These are phyloP conservation scores for Claviceps africana DNA, from an alignment of 2,329 filamentous ascomycete species.

Conservation along the genomic window DNA sequence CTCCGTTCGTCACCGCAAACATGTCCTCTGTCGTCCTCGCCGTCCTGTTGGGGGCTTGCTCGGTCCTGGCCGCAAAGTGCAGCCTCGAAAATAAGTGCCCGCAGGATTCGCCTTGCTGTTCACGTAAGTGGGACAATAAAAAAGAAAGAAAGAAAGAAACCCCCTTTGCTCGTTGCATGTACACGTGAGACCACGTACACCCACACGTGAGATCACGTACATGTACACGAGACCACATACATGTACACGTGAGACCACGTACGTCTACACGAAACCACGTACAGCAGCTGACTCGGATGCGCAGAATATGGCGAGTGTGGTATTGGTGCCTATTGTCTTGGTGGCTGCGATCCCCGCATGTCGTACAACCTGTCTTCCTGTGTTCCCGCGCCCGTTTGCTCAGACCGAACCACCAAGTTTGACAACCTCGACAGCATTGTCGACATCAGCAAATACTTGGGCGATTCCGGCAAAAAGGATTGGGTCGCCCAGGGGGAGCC, in stretches of 20 bases:
- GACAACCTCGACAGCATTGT: conserved; percentile 52
- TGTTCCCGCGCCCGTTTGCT: conserved; percentile 69
- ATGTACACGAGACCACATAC: no score
- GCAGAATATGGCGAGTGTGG: conserved; percentile 86
- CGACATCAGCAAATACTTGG: conserved; percentile 70
- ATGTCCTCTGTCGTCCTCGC: conserved; percentile 19
- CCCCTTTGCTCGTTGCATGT: background rate
- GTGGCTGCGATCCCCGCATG: conserved; percentile 80
- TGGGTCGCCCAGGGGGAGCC: conserved; percentile 81
- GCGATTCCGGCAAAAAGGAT: conserved; percentile 63
- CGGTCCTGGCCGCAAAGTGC: conserved; percentile 26
- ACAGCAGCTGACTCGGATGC: conserved; percentile 9
- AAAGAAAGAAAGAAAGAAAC: background rate
- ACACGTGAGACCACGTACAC: no score
- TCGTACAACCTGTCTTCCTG: conserved; percentile 77
- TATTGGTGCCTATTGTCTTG: conserved; percentile 86
- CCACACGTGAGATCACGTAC: no score
- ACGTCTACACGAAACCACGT: no score
- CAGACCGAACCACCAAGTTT: conserved; percentile 61
- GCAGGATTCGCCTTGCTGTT: conserved; percentile 60
- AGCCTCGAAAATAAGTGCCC: conserved; percentile 50
- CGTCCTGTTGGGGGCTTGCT: conserved; percentile 19
- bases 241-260: no score
- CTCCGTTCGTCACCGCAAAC: background rate
- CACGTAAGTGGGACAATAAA: conserved; percentile 42